phyloP scores from a whole-genome alignment of 179 eudicot genomes.

The Spergularia azorica region DNA sequence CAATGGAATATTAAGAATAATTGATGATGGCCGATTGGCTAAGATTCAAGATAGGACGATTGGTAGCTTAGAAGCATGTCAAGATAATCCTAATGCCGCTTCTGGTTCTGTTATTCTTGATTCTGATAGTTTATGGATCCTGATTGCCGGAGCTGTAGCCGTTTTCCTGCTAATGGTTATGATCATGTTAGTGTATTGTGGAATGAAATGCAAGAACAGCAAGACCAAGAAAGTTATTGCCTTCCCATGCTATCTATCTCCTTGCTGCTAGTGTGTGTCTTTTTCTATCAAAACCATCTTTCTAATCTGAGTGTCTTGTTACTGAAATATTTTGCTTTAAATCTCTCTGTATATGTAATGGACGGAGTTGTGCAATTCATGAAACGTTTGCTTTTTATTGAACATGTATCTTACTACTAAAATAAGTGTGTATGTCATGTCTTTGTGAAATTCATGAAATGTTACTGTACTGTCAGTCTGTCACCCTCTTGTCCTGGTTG shows the following conservation, averaged over 20 bases:
- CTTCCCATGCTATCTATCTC: conserved; percentile 14
- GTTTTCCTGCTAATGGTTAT: conserved; percentile 5
- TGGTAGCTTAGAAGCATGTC: conserved; percentile 27
- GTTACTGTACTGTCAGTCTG: no score
- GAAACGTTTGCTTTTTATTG: no score
- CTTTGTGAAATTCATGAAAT: no score
- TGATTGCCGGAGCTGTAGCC: conserved; percentile 22
- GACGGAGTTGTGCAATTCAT: not conserved
- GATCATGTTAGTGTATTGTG: conserved; percentile 8
- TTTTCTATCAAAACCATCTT: no score
- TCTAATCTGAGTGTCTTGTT: no score
- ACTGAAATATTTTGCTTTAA: no score
- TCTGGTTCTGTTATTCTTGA: not conserved
- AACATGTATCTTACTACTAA: no score
- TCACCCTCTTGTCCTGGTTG: no score
- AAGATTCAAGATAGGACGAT: conserved; percentile 26
- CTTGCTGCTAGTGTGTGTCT: conserved; percentile 9
- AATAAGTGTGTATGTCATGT: no score
- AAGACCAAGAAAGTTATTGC: conserved; percentile 7
- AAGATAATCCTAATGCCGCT: not conserved
- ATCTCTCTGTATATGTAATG: no score
- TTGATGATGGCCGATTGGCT: conserved; percentile 9
- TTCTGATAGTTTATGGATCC: conserved; percentile 16
- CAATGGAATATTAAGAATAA: conserved; percentile 15
- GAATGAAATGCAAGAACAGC: not conserved